Base-by-base conservation (phyloP, 768 basidiomycete species). In the Leccinum subtestaceum region DNA sequence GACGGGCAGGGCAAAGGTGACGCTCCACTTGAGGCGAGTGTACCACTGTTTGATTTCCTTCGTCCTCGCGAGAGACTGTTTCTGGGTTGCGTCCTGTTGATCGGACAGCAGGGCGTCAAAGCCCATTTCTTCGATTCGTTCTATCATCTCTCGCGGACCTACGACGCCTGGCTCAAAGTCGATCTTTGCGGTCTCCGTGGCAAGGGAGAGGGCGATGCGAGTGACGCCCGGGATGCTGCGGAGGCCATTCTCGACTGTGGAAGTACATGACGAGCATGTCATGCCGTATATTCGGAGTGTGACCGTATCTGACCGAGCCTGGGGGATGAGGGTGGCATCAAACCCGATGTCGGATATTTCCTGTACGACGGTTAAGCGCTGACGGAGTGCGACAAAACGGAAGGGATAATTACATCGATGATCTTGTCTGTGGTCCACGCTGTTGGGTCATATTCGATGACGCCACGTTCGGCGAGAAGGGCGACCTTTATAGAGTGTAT, bases 291-390 rank as follows among this genome's bases (percentile, higher is more conserved):
- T 82, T 34, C 87, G 86, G 23, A 96, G 80, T 12, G 82, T 86
- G 53, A 94, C 80, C 1, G 78, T 77, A 67, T 95, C 91, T 5
- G 83, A 78, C 19, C 83, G 81, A 46, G 79, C 71, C 2, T 83
- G 78, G 0, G 88, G 88, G 51, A 96, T 85, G 53, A 86, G 78
- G 0, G 88, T 84, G 2, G 94, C 92, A 72, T 93, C 94, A 68
- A 97, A 97, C 9, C 94, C 94, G 56, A 95, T 87, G 74, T 95
- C 93, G 3, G 88, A 89, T 59, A 96, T 93, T 82, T 95, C 94
- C 90, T 95, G 72, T 36, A 45, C 2, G 19, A 52, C n/a, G 19
- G 43, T 45, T 67, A 7, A 63, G 62, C 60, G 59, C 12, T 6
- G 12, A 34, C 12, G 23, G n/a, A 25, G 34, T 34, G 48, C 19